Base-by-base conservation (phyloP, 805 yeast species). In the Candida schatavii region DNA sequence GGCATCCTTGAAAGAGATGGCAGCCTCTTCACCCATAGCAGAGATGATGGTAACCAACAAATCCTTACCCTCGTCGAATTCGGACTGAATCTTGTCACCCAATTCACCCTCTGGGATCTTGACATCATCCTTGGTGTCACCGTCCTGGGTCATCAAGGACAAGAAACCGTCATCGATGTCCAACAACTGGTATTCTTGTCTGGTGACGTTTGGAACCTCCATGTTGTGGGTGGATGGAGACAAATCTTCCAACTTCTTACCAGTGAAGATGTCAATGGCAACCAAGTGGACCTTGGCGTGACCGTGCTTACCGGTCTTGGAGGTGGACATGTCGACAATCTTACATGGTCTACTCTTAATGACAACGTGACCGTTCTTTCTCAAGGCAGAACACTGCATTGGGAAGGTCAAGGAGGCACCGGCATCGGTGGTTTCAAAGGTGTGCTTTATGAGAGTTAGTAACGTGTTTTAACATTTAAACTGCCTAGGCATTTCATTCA, bases 271-370 rank as follows among this genome's bases (percentile, higher is more conserved):
- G 74, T 93, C 99, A 63, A 87, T 83, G 70, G 98, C 98, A 58
- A 93, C 98, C 78, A 93, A 83, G 78, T 93, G 98, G 75, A 93
- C 99, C 84, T 93, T 93, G 73, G 99, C 99, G 93, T 93, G 99
- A 80, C 99, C 99, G 86, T 93, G 99, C 97, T 93, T 93, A 79
- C 99, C 99, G 62, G 99, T 93, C 86, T 93, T 93, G 67, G 99
- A 93, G 68, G 99, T 93, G 52, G 99, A 93, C 99, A 93, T 93
- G 74, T 93, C 99, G 64, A 93, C 95, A 75, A 93, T 93, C 85
- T 93, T 93, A 83, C 98, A 93, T 72, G 99, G 99, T 83, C 99
- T 95, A 67, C 88, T 80, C 82, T 93, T 93, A 80, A 91, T 93
- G 62, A 84, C 95, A 70, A 93, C 99, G 84, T 88, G 95, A 68